Evolutionary conservation across 2,329 filamentous ascomycete species (phyloP), one percentile per base, ranked within the genome.

Genomic region (Calonectria pteridis): DNA sequence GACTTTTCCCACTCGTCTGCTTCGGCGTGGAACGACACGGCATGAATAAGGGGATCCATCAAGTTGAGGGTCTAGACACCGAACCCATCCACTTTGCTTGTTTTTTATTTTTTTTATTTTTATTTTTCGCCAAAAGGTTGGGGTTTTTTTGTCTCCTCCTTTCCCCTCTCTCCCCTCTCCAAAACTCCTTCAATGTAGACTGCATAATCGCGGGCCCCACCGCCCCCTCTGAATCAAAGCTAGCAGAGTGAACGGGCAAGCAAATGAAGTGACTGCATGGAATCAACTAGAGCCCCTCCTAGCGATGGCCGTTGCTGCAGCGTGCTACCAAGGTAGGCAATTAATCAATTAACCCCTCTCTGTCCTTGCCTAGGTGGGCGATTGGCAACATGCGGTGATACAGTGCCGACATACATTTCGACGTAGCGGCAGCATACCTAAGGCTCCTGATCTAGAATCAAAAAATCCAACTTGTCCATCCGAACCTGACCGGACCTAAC

Each of bases 141-240:
- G 28, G 20, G 46, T 49, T 49, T 51, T 31, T 62, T 53, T 51
- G n/a, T n/a, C n/a, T 51, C 35, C 28, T 58, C 37, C 33, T 58
- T 28, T 35, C 40, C 51, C 40, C 58, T 63, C 55, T 68, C 28
- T 51, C 68, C 31, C 35, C 28, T 46, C 59, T 40, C 66, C 67
- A 40, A 51, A 35, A 51, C 58, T 62, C 66, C 73, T 77, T 46
- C 49, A 69, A 63, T 62, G 66, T 71, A 66, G 76, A 76, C 75
- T 75, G 78, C 78, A 78, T 79, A 73, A 73, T 73, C 70, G 59
- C 53, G 73, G 73, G 76, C 78, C 78, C 78, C 78, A 79, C 78
- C 76, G 79, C 78, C 78, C 75, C 50, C 67, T 76, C 62, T 55
- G 68, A 53, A 40, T 65, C 37, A 64, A 55, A 64, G 23, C 33